Conservation (phyloP, 208 protist species). For the Leishmania tarentolae region DNA sequence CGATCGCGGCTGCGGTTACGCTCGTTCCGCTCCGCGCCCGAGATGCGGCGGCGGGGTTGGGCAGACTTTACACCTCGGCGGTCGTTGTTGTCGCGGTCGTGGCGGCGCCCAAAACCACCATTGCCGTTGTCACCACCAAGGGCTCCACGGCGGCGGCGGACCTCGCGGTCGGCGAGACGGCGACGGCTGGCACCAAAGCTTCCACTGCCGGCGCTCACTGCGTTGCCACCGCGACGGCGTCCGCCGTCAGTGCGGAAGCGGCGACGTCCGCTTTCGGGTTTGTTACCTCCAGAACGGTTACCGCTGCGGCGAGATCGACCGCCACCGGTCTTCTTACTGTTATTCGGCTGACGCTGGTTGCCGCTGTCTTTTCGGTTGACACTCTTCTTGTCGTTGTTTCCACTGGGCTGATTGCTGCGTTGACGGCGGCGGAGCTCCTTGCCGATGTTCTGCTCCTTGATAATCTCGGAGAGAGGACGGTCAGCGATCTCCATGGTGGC, state of each 20-base stretch:
- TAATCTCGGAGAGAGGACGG: constrained; percentile 79
- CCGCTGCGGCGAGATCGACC: constrained; percentile 6
- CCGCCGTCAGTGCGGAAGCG: constrained; percentile 28
- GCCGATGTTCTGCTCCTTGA: constrained; percentile 89
- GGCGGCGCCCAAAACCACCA: constrained; percentile 18
- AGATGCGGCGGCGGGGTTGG: constrained; percentile 39
- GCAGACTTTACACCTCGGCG: constrained; percentile 58
- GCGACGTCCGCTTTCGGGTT: constrained; percentile 18
- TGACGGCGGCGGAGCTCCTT: constrained; percentile 59
- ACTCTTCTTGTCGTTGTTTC: constrained; percentile 18
- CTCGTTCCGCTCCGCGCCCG: constrained; percentile 70
- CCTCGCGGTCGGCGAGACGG: constrained; percentile 14
- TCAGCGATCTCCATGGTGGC: constrained; percentile 84
- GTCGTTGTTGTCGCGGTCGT: constrained; percentile 28
- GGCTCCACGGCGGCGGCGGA: constrained; percentile 9
- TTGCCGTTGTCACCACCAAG: constrained; percentile 5
- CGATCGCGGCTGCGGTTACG: constrained; percentile 45
- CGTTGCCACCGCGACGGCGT: constrained; percentile 18
- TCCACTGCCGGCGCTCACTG: constrained; percentile 17
- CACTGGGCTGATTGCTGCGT: constrained; percentile 25
- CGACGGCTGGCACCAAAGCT: constrained; percentile 11
- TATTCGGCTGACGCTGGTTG: constrained; percentile 8
- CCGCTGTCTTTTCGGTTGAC: constrained; percentile 15
- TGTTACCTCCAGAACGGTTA: constrained; percentile 9
- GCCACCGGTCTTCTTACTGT: constrained; percentile 5